Percentiles rank a stretch among this genome's conserved stretches.
phyloP scores from a whole-genome alignment of 2,329 filamentous ascomycete genomes.

The Chrysoporthe puriensis region DNA sequence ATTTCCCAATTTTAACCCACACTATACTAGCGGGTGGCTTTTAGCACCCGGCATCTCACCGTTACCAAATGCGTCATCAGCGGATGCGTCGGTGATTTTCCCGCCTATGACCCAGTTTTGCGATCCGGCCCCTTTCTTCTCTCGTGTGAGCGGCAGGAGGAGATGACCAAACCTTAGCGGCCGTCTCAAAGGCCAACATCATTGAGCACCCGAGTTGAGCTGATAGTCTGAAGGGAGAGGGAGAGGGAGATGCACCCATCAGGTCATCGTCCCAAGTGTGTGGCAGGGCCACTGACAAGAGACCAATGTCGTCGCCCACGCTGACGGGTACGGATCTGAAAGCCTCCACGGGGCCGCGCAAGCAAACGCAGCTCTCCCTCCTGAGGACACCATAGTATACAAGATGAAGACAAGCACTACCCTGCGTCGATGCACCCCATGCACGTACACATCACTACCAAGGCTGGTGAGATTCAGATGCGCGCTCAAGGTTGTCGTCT shows the following conservation, averaged over 20 bases:
- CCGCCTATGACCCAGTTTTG: not conserved
- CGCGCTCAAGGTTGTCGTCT: not conserved
- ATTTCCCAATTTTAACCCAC: constrained; percentile 8
- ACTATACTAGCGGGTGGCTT: not conserved
- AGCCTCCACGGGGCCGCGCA: constrained; percentile 9
- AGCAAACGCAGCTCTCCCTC: constrained; percentile 13
- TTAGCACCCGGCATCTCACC: constrained; percentile 15
- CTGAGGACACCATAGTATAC: not conserved
- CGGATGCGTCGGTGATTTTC: not conserved
- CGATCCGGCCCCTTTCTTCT: not conserved
- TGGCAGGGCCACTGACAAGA: constrained; percentile 2
- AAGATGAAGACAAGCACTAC: not conserved
- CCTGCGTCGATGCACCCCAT: too few species aligned
- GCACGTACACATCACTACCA: not conserved
- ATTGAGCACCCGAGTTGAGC: not conserved
- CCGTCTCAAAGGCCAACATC: not conserved
- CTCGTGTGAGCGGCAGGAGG: not conserved
- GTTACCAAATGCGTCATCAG: constrained; percentile 2
- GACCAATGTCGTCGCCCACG: constrained; percentile 10
- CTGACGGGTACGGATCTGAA: constrained; percentile 25
- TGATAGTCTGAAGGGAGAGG: not conserved
- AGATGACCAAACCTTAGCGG: not conserved
- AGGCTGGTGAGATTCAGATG: not conserved
- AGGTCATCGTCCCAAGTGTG: not conserved
- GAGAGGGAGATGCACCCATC: not conserved